Base-by-base conservation (phyloP, 23 red algal genomes). In the Cyanidioschyzon merolae region DNA sequence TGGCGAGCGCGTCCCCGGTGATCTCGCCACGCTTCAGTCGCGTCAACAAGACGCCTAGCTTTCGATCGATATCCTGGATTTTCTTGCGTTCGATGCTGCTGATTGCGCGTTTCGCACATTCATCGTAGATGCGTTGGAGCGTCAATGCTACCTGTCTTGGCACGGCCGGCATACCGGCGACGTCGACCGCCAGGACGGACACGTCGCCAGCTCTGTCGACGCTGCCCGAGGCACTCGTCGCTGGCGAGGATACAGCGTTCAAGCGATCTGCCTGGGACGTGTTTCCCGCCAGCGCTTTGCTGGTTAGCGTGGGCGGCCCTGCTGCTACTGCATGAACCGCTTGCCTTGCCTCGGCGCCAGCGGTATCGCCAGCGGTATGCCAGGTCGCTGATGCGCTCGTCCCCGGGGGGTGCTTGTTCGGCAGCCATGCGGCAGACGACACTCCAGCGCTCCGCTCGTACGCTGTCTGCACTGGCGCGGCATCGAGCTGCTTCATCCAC, bases 61-160 rank as follows among this genome's bases (percentile, higher is more conserved):
- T 87, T 57, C 89, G 86, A 84, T 81, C 89, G 39, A 96, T 83
- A 57, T 96, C 92, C 68, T 87, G 87, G 83, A 96, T 88, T 78
- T 96, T 96, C 77, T 83, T 87, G 16, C 63, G 63, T 27, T 71
- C 63, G n/a, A 71, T 7, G 63, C 63, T 27, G 63, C n/a, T 27
- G 2, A 71, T 27, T 35, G 63, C 63, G 7, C 63, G 63, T 35
- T 71, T 25, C 7, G 63, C 63, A 71, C 63, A 71, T 32, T 25
- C 63, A 27, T 15, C 63, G 63, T 71, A 35, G n/a, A 35, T 32
- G 2, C 63, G 63, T 37, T 84, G 77, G 7, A 96, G 76, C 25
- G 84, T 77, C 24, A 78, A 76, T 15, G 83, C 87, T 12, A 90
- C 88, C 0, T 78, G 80, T 58, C 63, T 80, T 63, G 89, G 82